These are phyloP conservation scores for Aureococcus anophagefferens DNA, from an alignment of 108 stramenopile species.

Conservation along the genomic window DNA sequence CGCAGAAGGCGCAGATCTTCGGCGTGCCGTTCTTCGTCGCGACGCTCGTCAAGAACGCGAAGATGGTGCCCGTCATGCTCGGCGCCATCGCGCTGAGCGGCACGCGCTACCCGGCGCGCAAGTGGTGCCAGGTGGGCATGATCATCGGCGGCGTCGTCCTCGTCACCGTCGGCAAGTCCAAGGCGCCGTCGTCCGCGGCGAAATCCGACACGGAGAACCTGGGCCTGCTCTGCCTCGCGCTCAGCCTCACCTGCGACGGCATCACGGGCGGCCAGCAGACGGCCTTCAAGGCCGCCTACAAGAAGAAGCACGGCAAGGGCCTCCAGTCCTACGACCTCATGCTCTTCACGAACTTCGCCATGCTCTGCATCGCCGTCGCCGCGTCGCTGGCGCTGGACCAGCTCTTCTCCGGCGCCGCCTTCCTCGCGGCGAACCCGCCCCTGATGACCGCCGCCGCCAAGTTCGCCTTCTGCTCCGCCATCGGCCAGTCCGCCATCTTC, in stretches of 20 bases:
- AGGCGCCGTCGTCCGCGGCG: conserved; percentile 35
- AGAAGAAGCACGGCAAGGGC: conserved; percentile 66
- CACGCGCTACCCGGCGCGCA: conserved; percentile 63
- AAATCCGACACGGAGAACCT: conserved; percentile 35
- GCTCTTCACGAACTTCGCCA: conserved; percentile 85
- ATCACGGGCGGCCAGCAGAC: conserved; percentile 83
- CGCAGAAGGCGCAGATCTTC: conserved; percentile 68
- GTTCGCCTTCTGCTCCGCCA: conserved; percentile 83
- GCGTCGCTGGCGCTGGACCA: conserved; percentile 63
- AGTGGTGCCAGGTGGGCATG: conserved; percentile 74
- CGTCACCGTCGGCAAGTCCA: conserved; percentile 81
- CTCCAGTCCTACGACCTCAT: conserved; percentile 86
- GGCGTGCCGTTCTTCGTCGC: conserved; percentile 76
- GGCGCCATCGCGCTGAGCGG: conserved; percentile 74
- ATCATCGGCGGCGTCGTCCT: conserved; percentile 82
- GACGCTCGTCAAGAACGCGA: conserved; percentile 77
- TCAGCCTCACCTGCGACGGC: conserved; percentile 69
- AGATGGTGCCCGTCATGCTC: conserved; percentile 87
- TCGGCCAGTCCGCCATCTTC: conserved; percentile 97
- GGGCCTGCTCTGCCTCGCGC: conserved; percentile 70
- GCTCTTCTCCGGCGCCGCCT: conserved; percentile 57
- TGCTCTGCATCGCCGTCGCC: conserved; percentile 65
- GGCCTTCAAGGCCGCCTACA: conserved; percentile 70
- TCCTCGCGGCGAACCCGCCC: conserved; percentile 68
- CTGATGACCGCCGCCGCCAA: conserved; percentile 71